Evolutionary conservation across 495 filamentous ascomycete genomes (phyloP), one percentile per base, ranked within the genome.

Genomic region (Talaromyces nanjingensis): DNA sequence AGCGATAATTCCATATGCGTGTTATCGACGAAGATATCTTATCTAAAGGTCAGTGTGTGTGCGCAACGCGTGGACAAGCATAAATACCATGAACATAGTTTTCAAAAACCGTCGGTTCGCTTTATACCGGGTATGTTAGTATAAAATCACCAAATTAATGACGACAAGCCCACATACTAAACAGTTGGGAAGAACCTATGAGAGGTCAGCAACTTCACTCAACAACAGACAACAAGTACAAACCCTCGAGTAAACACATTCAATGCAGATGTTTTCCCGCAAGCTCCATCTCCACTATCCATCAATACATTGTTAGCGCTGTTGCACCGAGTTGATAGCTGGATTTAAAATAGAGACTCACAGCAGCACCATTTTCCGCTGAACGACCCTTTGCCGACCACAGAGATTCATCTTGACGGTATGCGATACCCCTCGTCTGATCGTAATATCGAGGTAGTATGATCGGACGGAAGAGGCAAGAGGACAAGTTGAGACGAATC

Each of bases 231-330:
- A 69, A 66, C n/a, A 22, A 52, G 20, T 29, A 77, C 84, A 68
- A 79, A 96, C 90, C 94, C 94, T 89, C 94, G 88, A 61, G 94
- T 98, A 77, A 98, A 98, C 67, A 98, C 94, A 75, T 98, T 98
- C 75, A 98, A 76, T 65, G 97, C 80, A 54, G 93, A 97, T 60
- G 94, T 98, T 81, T 98, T 98, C 71, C 94, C 94, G 74, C 91
- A 97, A 66, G 94, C 94, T 81, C 94, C 94, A 76, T 98, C 94
- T 68, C 94, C 94, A 74, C 91, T 96, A 62, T 33, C 74, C 64
- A 62, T 33, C 65, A 59, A 62, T 37, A 37, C 14, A 31, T 59
- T 33, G 4, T 59, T 37, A 59, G 56, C 16, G 2, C 16, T 49
- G 6, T 7, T 16, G 42, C 5, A 5, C 4, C 37, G 4, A 16